Conservation (phyloP, 179 eudicot genomes). For the Silene noctiflora region DNA sequence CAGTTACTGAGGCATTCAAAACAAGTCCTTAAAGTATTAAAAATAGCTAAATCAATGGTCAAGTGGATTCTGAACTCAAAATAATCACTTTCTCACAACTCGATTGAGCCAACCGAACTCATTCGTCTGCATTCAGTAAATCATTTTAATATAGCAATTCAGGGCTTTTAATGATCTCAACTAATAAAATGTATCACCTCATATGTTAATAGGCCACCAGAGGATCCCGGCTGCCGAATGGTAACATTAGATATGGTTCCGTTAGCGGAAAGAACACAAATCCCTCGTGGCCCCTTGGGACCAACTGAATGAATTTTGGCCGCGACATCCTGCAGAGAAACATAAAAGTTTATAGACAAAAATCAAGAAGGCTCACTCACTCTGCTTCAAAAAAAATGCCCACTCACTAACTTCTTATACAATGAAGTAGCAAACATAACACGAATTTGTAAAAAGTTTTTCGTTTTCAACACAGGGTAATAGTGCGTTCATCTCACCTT, state of each 20-base stretch:
- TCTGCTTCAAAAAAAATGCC: too few species aligned
- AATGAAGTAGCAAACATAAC: background rate
- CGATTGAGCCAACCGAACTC: background rate
- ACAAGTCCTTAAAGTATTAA: too few species aligned
- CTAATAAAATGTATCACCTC: conserved; percentile 28
- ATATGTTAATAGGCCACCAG: conserved; percentile 70
- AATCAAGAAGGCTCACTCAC: background rate
- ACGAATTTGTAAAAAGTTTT: too few species aligned
- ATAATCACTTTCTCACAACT: too few species aligned
- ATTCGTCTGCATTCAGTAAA: background rate
- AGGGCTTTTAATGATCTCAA: background rate
- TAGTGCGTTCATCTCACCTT: too few species aligned
- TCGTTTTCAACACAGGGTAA: too few species aligned
- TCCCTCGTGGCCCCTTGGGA: conserved; percentile 57
- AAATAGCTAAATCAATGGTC: too few species aligned
- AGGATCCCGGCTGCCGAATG: conserved; percentile 70
- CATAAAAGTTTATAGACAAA: background rate
- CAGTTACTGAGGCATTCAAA: background rate
- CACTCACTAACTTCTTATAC: background rate
- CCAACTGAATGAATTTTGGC: conserved; percentile 58
- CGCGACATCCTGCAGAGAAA: conserved; percentile 62
- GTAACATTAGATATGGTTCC: conserved; percentile 74
- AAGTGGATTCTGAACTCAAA: too few species aligned
- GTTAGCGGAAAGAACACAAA: conserved; percentile 81
- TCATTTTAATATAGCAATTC: background rate